Evolutionary conservation across 495 filamentous ascomycete species (phyloP).

Genomic region (Podospora conica): DNA sequence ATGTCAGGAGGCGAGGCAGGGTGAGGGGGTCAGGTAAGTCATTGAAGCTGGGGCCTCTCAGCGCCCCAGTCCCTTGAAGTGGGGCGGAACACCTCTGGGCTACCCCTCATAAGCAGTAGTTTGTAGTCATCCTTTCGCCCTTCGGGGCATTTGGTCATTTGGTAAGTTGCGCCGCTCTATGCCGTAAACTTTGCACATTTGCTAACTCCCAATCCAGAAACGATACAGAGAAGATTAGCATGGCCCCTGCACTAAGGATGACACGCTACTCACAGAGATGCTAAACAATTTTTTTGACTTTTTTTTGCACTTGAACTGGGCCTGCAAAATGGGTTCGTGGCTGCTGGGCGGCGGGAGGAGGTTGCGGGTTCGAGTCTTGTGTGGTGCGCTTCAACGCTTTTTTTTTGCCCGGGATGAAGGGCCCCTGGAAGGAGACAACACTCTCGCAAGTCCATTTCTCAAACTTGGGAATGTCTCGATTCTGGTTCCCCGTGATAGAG

Average conservation of each 20-base stretch:
- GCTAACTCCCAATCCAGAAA: constrained; percentile 24
- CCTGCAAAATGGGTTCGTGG: not conserved
- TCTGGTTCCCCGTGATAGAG: not conserved
- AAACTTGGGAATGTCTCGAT: not conserved
- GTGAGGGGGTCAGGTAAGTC: too few relatives aligned
- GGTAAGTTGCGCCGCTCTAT: constrained; percentile 20
- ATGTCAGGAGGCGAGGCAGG: not conserved
- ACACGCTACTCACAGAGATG: constrained; percentile 99
- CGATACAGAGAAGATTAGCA: constrained; percentile 90
- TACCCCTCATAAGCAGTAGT: not conserved
- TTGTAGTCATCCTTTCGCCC: constrained; percentile 4
- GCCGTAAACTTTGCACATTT: not conserved
- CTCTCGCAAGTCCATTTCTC: not conserved
- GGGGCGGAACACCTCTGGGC: not conserved
- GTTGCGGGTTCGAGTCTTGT: constrained; percentile 15
- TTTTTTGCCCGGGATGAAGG: not conserved
- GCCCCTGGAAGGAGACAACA: not conserved
- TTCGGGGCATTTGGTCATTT: constrained; percentile 34
- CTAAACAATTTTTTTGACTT: constrained; percentile 54
- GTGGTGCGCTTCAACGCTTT: not conserved
- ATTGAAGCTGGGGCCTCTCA: not conserved
- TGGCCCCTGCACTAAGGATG: constrained; percentile 99
- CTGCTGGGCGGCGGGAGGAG: not conserved
- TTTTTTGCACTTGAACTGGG: not conserved
- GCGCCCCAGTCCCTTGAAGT: not conserved